Base-by-base conservation (phyloP, 106 monocot species). In the Xerophyta viscosa region DNA sequence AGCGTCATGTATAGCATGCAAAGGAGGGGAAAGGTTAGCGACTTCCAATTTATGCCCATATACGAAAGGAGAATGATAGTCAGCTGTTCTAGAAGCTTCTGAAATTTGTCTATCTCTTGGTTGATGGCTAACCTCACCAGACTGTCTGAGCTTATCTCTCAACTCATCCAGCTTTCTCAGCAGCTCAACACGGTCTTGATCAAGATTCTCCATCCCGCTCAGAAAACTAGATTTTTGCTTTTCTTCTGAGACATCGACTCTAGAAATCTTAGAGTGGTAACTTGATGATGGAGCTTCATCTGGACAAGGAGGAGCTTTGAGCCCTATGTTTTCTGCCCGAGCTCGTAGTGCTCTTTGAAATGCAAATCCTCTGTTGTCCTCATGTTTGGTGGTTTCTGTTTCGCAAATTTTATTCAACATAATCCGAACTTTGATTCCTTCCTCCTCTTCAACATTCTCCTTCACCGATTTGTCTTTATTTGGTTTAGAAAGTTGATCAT, bases 141-240 rank as follows among this genome's bases (percentile, higher is more conserved):
- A 77, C 50, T 56, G 67, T 55, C 75, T 74, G 4, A 99, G 69
- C 52, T 99, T 86, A 41, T 90, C 85, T 23, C 86, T 76, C 48
- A 99, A 69, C 43, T 90, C 98, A 80, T 90, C 98, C 15, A 99
- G 79, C 65, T 86, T 82, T 29, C 71, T 79, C 50, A 90, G 53
- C 58, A 99, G 68, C 41, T 82, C 82, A 1, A 63, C 78, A 29
- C 68, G 63, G 49, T 98, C 89, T 64, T 85, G 78, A 33, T 74
- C 79, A 22, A 71, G 61, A 48, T 42, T 30, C 48, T 65, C 76
- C 56, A 69, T 65, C 49, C 73, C 60, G 25, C 31, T 56, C 42
- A 69, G 37, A 8, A 46, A 24, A 28, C 76, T 73, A 10, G 24
- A 4, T 11, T 59, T 77, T 14, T 50, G 36, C 53, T 46, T 66